Evolutionary conservation across 1,139 yeast genomes (phyloP).

Genomic region (Citeromyces siamensis): DNA sequence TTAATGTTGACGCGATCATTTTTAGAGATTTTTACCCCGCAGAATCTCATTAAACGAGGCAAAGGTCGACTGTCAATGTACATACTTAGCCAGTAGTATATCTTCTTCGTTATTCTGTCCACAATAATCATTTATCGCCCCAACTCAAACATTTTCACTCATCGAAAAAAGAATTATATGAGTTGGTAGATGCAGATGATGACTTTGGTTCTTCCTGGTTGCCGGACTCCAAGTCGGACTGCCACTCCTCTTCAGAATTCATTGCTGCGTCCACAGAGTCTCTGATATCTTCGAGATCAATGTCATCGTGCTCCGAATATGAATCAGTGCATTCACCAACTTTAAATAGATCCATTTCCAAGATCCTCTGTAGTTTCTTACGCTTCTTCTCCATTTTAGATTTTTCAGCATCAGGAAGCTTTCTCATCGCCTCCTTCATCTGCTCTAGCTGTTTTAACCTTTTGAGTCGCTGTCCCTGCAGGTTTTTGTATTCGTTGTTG

Average conservation of each 20-base stretch:
- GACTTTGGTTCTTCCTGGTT: constrained; percentile 9
- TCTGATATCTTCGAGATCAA: constrained; percentile 16
- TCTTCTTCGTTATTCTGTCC: too few species aligned
- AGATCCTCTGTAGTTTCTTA: constrained; percentile 20
- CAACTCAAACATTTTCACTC: too few species aligned
- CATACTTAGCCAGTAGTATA: too few species aligned
- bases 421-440: constrained; percentile 6
- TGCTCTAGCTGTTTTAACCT: constrained; percentile 6
- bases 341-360: constrained; percentile 13
- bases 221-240: constrained; percentile 6
- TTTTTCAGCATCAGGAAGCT: constrained; percentile 3
- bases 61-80: too few species aligned
- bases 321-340: too few species aligned
- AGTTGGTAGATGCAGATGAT: constrained; percentile 27
- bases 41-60: too few species aligned
- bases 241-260: constrained; percentile 17
- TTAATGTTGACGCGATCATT: too few species aligned
- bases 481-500: constrained; percentile 10
- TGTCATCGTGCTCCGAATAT: constrained; percentile 23
- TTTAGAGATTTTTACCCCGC: too few species aligned
- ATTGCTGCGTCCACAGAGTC: constrained; percentile 7
- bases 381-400: constrained; percentile 17
- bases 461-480: constrained; percentile 9
- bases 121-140: too few species aligned
- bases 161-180: constrained; percentile 9